These are phyloP conservation scores for Pythium aphanidermatum DNA, from an alignment of 352 stramenopile species.

Conservation along the genomic window DNA sequence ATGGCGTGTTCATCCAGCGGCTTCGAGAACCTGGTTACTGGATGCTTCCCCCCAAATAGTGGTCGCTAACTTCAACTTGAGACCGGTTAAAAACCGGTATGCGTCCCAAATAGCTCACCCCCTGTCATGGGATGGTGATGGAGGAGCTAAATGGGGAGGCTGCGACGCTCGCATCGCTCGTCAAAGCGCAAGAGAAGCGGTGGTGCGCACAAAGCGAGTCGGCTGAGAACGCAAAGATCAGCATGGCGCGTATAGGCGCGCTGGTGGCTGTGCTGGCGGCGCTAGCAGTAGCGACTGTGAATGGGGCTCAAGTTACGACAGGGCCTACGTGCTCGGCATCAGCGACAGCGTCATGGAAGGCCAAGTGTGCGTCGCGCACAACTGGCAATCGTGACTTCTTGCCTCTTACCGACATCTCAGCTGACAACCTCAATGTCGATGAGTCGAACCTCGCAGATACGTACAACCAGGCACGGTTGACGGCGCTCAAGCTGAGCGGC, in stretches of 20 bases:
- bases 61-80: neutral
- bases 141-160: too few species aligned
- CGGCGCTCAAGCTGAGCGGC: conserved; percentile 57
- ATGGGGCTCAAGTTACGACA: conserved; percentile 2
- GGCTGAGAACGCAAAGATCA: too few species aligned
- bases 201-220: too few species aligned
- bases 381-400: conserved; percentile 48
- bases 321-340: conserved; percentile 43
- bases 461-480: conserved; percentile 63
- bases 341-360: conserved; percentile 44
- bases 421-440: conserved; percentile 55
- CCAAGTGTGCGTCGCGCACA: conserved; percentile 50
- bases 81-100: neutral
- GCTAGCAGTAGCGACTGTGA: neutral
- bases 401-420: conserved; percentile 42
- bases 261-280: conserved; percentile 4
- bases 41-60: neutral
- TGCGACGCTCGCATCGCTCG: too few species aligned
- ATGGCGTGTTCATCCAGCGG: neutral
- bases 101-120: too few species aligned
- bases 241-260: neutral
- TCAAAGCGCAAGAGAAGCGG: too few species aligned
- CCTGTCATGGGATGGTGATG: too few species aligned
- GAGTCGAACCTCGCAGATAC: conserved; percentile 48
- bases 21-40: too few species aligned